A percentile compares a stretch with the other conserved stretches of the same genome.
phyloP scores from a whole-genome alignment of 345 rosid species.

The Moringa oleifera region DNA sequence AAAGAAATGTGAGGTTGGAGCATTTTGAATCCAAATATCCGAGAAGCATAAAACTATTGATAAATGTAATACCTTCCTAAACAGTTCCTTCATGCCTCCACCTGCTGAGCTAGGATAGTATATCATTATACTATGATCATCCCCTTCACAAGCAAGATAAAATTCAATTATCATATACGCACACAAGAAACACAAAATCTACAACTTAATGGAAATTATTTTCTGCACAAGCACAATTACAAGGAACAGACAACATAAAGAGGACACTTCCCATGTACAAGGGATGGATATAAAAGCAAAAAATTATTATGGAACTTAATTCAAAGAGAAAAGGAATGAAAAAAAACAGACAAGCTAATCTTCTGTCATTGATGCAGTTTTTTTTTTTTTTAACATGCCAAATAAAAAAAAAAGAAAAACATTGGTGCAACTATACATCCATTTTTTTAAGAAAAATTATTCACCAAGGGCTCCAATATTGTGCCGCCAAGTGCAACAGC shows the following conservation, averaged over 20 bases:
- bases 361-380: too few relatives aligned
- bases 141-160: constrained; percentile 48
- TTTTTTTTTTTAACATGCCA: too few relatives aligned
- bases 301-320: too few relatives aligned
- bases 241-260: neutral
- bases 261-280: neutral
- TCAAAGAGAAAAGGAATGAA: too few relatives aligned
- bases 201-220: constrained; percentile 3
- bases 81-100: constrained; percentile 99
- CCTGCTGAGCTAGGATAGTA: constrained; percentile 99
- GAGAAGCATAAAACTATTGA: neutral
- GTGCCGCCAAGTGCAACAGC: too few relatives aligned
- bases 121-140: constrained; percentile 97
- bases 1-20: neutral
- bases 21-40: too few relatives aligned
- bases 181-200: constrained; percentile 4
- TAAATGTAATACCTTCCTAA: constrained; percentile 67
- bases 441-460: too few relatives aligned
- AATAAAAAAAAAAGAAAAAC: too few relatives aligned
- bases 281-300: neutral
- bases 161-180: constrained; percentile 9
- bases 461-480: too few relatives aligned
- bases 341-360: too few relatives aligned
- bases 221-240: neutral
- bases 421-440: too few relatives aligned